Percentiles rank a stretch among this genome's conserved stretches.
phyloP scores from a whole-genome alignment of 192 early-diverging fungal genomes.

The Backusella parvicylindrica region DNA sequence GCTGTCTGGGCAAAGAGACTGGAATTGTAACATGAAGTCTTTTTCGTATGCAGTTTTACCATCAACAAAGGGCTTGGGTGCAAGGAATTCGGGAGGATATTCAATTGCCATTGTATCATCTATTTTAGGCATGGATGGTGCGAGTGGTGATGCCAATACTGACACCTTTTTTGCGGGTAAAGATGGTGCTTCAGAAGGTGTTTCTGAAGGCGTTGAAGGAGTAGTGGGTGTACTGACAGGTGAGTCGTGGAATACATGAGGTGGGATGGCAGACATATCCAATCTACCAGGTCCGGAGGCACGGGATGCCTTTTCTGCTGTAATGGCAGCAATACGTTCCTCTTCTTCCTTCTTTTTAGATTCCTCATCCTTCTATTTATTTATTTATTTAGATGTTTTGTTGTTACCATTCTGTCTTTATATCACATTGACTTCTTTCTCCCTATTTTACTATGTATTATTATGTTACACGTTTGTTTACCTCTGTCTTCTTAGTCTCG shows the following conservation, averaged over 20 bases:
- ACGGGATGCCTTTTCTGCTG: constrained; percentile 27
- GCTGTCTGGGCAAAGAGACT: constrained; percentile 55
- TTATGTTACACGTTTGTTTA: not conserved
- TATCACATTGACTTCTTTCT: constrained; percentile 16
- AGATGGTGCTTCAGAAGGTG: constrained; percentile 39
- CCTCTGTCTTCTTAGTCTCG: constrained; percentile 23
- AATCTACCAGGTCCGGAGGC: constrained; percentile 26
- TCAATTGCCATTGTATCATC: constrained; percentile 42
- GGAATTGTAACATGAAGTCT: constrained; percentile 81
- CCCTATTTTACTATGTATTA: not conserved
- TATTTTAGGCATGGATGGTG: constrained; percentile 38
- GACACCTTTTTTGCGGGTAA: constrained; percentile 40
- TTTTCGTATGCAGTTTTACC: constrained; percentile 68
- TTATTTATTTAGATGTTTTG: no score
- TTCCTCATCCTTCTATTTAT: constrained; percentile 7
- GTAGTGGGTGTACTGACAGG: constrained; percentile 38
- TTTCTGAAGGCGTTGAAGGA: constrained; percentile 38
- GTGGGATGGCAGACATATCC: constrained; percentile 26
- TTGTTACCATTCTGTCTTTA: not conserved
- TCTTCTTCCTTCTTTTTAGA: constrained; percentile 13
- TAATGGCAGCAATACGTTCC: constrained; percentile 26
- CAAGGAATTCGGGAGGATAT: constrained; percentile 50
- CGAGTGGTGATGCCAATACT: constrained; percentile 29
- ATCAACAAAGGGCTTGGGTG: constrained; percentile 45
- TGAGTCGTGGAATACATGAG: constrained; percentile 43